Evolutionary conservation across 768 basidiomycete species (phyloP), one percentile per base, ranked within the genome.

Genomic region (Suillus clintonianus): DNA sequence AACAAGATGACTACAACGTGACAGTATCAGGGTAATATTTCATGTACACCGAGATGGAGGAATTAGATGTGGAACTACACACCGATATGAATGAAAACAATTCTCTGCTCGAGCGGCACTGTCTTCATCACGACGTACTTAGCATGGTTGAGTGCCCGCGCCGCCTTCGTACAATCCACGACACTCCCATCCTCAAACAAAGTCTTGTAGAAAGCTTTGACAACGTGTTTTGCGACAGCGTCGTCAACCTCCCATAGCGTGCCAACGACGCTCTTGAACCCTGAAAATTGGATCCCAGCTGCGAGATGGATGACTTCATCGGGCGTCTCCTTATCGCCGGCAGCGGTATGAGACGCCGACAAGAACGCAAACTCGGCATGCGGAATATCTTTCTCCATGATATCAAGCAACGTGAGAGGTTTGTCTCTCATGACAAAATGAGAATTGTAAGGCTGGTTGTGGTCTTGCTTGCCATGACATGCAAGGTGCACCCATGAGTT

Each of bases 281-380:
- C 71, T 0, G 66, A 60, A 19, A 68, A 62, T 34, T 71, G 64
- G 61, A 72, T 39, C 1, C 68, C 71, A 17, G 71, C 67, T 14
- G 71, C 69, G 5, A 72, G 63, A 39, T 72, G 71, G 3, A 71
- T 50, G 3, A 59, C 61, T 48, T 72, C 71, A 22, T 70, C 71
- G 0, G 68, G 67, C 0, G 59, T 63, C 34, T 42, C 37, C 2
- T 39, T 30, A 17, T 69, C 63, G 3, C 70, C 70, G 4, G 57
- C 64, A 1, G 71, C 71, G 14, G 71, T 72, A 37, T 70, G 60
- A 36, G 71, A 72, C 3, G 71, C 71, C 6, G 71, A 72, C n/a
- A 72, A 54, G 41, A 61, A 64, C 17, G 63, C 60, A 14, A 64
- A 64, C 34, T 54, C 63, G 15, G 61, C 60, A 5, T 24, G 50